Evolutionary conservation across 192 early-diverging fungal genomes (phyloP), one percentile per base, ranked within the genome.

Genomic region (Neocallimastix lanati): DNA sequence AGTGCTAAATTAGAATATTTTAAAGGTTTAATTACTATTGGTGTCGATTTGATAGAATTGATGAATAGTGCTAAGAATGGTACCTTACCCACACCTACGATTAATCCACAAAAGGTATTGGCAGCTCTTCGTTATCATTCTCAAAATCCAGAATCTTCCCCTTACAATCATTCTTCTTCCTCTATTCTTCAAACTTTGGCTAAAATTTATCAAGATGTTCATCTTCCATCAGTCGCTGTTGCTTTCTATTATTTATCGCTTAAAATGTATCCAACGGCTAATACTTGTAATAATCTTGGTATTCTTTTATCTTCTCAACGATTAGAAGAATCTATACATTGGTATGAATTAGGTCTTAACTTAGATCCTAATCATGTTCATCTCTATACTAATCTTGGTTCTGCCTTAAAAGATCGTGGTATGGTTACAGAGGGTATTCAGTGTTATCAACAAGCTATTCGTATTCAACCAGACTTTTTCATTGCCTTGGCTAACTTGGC

Each of bases 401-500:
- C 93, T 29, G 86, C 95, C 27, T 87, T 96, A 29, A 97, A 97
- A 84, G 95, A 97, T 80, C 89, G 92, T 80, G 95, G 95, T 11
- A 91, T 94, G 76, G 85, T 95, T 79, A 85, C 87, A 33, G 94
- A 96, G 78, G 94, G 94, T 1, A 90, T 97, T 29, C 81, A 85
- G 9, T 96, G 95, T 92, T 97, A 97, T 84, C 90, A 95, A 78
- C 90, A 91, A 81, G 95, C 95, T 0, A 94, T 97, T 12, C 88
- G 93, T 79, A 90, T 87, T 76, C 93, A 95, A 82, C 92, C 93
- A 78, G 88, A 90, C 25, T 97, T 97, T 78, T 94, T 94, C 81
- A 95, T 97, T 76, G 95, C 95, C 6, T 86, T 96, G 30, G 95
- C 95, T 76, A 97, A 97, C 79, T 87, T 97, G 29, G 95, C 94